Evolutionary conservation across 2,329 filamentous ascomycete species (phyloP).

Genomic region (Fusarium aywerte): DNA sequence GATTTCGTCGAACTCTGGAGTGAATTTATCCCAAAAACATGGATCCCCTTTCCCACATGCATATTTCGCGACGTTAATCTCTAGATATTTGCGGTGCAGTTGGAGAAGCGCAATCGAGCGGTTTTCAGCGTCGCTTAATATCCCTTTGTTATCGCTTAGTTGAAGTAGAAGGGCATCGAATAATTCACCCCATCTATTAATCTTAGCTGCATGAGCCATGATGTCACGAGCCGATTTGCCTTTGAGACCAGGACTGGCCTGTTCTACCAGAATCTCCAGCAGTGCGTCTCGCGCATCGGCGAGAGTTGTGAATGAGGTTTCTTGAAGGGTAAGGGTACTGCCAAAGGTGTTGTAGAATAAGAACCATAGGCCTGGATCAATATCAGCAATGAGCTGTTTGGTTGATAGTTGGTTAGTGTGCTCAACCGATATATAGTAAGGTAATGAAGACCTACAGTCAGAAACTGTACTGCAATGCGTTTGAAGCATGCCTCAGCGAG

Average conservation of each 20-base stretch:
- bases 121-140: background rate
- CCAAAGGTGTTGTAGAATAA: slow-evolving; percentile 5
- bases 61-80: slow-evolving; percentile 27
- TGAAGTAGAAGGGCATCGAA: slow-evolving; percentile 5
- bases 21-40: slow-evolving; percentile 32
- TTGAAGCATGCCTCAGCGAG: slow-evolving; percentile 13
- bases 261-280: slow-evolving; percentile 19
- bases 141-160: rapidly evolving
- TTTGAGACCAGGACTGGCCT: slow-evolving; percentile 19
- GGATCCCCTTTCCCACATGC: slow-evolving; percentile 14
- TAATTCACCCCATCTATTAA: slow-evolving; percentile 6
- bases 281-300: slow-evolving; percentile 13
- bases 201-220: background rate
- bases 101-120: slow-evolving; percentile 22
- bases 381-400: slow-evolving; percentile 19
- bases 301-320: slow-evolving; percentile 2
- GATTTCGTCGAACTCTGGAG: slow-evolving; percentile 3
- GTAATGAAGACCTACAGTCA: background rate
- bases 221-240: background rate
- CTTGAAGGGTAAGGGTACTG: rapidly evolving
- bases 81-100: slow-evolving; percentile 15
- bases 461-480: slow-evolving; percentile 16
- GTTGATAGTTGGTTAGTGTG: background rate
- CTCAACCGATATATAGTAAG: rapidly evolving
- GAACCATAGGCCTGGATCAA: background rate